Percentiles rank a stretch among this genome's conserved stretches.
Evolutionary conservation across 176 grass and related monocot genomes (phyloP).

Genomic region (Rhynchospora breviuscula): DNA sequence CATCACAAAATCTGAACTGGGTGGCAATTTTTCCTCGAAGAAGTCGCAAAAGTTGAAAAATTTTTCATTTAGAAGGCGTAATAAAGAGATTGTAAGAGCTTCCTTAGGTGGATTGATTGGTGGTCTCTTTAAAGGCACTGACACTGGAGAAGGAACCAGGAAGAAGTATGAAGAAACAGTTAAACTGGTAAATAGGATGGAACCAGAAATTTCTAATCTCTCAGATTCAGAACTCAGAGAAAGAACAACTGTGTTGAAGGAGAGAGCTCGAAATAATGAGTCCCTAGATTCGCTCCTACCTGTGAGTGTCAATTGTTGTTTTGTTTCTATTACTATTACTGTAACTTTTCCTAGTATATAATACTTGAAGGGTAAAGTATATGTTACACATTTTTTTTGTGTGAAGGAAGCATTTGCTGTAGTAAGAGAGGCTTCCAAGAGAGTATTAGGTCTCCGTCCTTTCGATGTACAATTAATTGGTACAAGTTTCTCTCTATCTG

Average conservation of each 20-base stretch:
- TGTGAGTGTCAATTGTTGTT: slow-evolving; percentile 31
- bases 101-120: slow-evolving; percentile 65
- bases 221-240: slow-evolving; percentile 66
- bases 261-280: slow-evolving; percentile 58
- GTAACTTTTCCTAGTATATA: neutral
- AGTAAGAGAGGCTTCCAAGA: slow-evolving; percentile 96
- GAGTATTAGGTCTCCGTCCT: slow-evolving; percentile 82
- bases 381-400: slow-evolving; percentile 1
- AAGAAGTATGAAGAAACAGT: slow-evolving; percentile 56
- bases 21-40: neutral
- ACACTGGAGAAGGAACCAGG: slow-evolving; percentile 74
- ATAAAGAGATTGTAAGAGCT: slow-evolving; percentile 11
- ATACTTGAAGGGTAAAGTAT: neutral
- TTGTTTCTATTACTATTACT: neutral
- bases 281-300: slow-evolving; percentile 82
- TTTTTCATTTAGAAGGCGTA: slow-evolving; percentile 8
- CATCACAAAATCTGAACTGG: slow-evolving; percentile 8
- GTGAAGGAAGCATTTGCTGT: slow-evolving; percentile 90
- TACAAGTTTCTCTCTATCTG: slow-evolving; percentile 7
- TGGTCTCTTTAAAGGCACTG: slow-evolving; percentile 69
- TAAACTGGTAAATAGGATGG: slow-evolving; percentile 57
- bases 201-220: slow-evolving; percentile 56
- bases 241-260: slow-evolving; percentile 56
- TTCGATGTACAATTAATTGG: slow-evolving; percentile 84
- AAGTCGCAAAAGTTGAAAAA: slow-evolving; percentile 1